Base-by-base conservation (phyloP, 352 stramenopile species). In the Blastocystis sp. region DNA sequence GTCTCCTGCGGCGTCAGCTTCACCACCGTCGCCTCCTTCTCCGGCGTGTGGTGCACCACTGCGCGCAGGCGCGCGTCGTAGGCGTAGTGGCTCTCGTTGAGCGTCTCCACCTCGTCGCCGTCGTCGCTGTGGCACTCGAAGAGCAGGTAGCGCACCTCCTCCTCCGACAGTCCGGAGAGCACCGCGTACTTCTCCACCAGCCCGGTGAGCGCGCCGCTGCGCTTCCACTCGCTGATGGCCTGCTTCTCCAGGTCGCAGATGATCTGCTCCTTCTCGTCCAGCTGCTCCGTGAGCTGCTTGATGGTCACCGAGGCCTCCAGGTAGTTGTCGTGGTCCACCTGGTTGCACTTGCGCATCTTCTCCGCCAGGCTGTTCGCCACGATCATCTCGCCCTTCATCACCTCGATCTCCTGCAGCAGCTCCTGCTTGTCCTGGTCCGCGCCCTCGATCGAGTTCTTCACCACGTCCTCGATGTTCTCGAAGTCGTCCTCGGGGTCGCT, bases 391-490 rank as follows among this genome's bases (percentile, higher is more conserved):
- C 48, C 21, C 2, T 52, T 10, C 52, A 84, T 19, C 56, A 69
- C 34, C 38, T 84, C 74, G 14, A 84, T 11, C 38, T 84, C n/a
- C 23, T 70, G 45, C 48, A 67, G 17, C 74, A 84, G 45, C 56
- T 84, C 74, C 53, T 52, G 56, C 3, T 52, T 28, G 7, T 69
- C 60, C 61, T 45, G 52, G 45, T 84, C 61, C 53, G 74, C n/a
- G 60, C 56, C 56, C 28, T 84, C 74, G 56, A 84, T 69, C 17
- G 23, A 52, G 7, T 28, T 34, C 74, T 84, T 38, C 34, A 84
- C 56, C 28, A 84, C 45, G 23, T 84, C 74, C 53, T 84, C 74
- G 61, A 84, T 84, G 34, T 62, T 84, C 74, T 84, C 74, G 45
- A 84, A 84, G 52, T 84, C 74, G 45, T 84, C 74, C 17, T 84